Conservation (phyloP, 1,284 basidiomycete species). For the Rhodofomes roseus region DNA sequence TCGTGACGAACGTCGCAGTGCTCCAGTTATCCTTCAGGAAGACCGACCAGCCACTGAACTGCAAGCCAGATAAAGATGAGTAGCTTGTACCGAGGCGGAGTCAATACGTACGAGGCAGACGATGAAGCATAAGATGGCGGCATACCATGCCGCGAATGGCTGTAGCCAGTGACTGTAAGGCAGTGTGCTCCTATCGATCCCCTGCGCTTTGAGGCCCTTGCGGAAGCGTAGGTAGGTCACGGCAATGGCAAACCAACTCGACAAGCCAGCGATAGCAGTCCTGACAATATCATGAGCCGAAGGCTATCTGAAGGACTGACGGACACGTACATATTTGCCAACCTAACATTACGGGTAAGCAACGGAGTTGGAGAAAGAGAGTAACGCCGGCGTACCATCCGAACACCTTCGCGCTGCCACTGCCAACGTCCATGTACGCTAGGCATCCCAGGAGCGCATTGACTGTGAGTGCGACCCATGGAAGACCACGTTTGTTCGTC, state of each 20-base stretch:
- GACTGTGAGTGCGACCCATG: slow-evolving; percentile 67
- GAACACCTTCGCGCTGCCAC: slow-evolving; percentile 67
- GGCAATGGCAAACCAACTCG: slow-evolving; percentile 85
- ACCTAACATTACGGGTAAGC: background rate
- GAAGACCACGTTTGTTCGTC: slow-evolving; percentile 71
- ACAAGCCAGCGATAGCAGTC: slow-evolving; percentile 59
- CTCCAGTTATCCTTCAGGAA: slow-evolving; percentile 70
- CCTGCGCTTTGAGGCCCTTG: slow-evolving; percentile 71
- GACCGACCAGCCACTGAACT: slow-evolving; percentile 75
- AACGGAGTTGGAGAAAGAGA: background rate
- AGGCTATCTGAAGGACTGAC: too few species aligned
- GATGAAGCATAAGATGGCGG: slow-evolving; percentile 45
- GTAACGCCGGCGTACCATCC: slow-evolving; percentile 22
- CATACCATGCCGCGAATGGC: slow-evolving; percentile 75
- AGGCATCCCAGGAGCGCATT: slow-evolving; percentile 70
- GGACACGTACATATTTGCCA: background rate
- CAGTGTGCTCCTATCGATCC: slow-evolving; percentile 59
- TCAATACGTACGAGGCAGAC: slow-evolving; percentile 63
- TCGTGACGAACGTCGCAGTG: slow-evolving; percentile 65
- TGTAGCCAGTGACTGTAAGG: slow-evolving; percentile 63
- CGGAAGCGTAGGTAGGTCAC: slow-evolving; percentile 82
- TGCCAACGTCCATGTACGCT: slow-evolving; percentile 63
- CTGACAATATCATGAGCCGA: slow-evolving; percentile 7
- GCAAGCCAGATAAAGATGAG: background rate
- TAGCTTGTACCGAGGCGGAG: background rate